Evolutionary conservation across 345 rosid species (phyloP).

Genomic region (Cardamine occulta): DNA sequence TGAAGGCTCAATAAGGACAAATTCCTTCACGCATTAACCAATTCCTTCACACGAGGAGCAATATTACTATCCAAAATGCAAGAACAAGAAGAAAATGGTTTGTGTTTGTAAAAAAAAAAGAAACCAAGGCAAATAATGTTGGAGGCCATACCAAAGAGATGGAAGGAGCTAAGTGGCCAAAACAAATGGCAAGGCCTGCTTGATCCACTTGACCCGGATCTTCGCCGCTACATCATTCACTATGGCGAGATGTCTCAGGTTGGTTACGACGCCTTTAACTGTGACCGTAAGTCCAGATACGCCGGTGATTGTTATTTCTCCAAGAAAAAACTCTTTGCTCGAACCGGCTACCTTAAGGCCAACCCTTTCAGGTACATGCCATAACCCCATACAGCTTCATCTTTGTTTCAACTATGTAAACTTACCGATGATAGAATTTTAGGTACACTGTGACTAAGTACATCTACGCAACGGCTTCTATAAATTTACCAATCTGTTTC

Average conservation of each 20-base stretch:
- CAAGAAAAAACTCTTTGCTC: slow-evolving; percentile 38
- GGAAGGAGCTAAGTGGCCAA: slow-evolving; percentile 69
- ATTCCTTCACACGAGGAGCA: slow-evolving; percentile 29
- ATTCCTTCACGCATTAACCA: slow-evolving; percentile 33
- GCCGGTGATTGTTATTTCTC: slow-evolving; percentile 48
- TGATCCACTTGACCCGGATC: slow-evolving; percentile 74
- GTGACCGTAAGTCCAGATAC: slow-evolving; percentile 40
- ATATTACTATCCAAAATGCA: slow-evolving; percentile 28
- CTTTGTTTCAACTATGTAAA: background rate
- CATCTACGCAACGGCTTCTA: slow-evolving; percentile 59
- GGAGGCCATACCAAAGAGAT: slow-evolving; percentile 51
- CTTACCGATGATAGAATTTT: background rate
- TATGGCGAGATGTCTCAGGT: slow-evolving; percentile 65
- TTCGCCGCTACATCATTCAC: slow-evolving; percentile 70
- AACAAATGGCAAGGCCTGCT: slow-evolving; percentile 59
- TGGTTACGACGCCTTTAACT: slow-evolving; percentile 50
- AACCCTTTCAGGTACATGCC: slow-evolving; percentile 43
- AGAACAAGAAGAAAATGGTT: slow-evolving; percentile 32
- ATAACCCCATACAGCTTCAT: background rate
- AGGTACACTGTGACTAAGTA: slow-evolving; percentile 55
- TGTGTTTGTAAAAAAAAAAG: slow-evolving; percentile 7
- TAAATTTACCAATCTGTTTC: slow-evolving; percentile 43
- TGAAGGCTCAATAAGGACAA: slow-evolving; percentile 28
- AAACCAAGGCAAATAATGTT: slow-evolving; percentile 32
- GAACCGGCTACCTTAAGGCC: slow-evolving; percentile 40